Evolutionary conservation across 1,139 yeast genomes (phyloP), one percentile per base, ranked within the genome.

Genomic region (Debaryomyces nepalensis): DNA sequence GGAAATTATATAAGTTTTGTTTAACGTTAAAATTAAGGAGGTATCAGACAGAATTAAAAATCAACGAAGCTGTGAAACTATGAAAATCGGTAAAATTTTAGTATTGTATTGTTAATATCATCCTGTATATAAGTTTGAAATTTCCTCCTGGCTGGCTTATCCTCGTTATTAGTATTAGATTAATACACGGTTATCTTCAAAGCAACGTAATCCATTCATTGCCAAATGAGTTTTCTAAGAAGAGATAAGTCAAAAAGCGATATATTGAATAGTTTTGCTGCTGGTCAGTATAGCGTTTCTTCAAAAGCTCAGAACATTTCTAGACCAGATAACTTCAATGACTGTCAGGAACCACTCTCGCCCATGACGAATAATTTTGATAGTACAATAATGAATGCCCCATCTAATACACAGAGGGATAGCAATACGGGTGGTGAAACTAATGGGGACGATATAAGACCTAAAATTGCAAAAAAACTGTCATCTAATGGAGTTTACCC

Each of bases 151-250:
- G 9, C 32, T 29, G 18, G 14, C 19, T 15, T 27, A 14, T 20
- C 39, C 26, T 20, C 39, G 22, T 23, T 26, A n/a, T 12, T 15
- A 11, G 12, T 15, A 37, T 21, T 26, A 14, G 26, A 8, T 26
- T 32, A 26, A n/a, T 27, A 29, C 18, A 15, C 5, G 14, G 7
- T 19, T 8, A 14, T 6, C 5, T 27, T 15, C n/a, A 22, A 16
- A 16, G 10, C 7, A 29, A 16, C 21, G 14, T 15, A 9, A 24
- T 24, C 18, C n/a, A 29, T 15, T 29, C 32, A 16, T 34, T 34
- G 29, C 16, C 16, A 20, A 32, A 63, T 64, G 69, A 61, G 65
- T 50, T 64, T 64, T 48, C 54, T 64, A 45, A 57, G 59, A 50
- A 55, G 64, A 37, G 66, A 64, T 46, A 62, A 58, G 49, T 58